Base-by-base conservation (phyloP, 208 protist genomes). In the Trypanosoma platydactyli region DNA sequence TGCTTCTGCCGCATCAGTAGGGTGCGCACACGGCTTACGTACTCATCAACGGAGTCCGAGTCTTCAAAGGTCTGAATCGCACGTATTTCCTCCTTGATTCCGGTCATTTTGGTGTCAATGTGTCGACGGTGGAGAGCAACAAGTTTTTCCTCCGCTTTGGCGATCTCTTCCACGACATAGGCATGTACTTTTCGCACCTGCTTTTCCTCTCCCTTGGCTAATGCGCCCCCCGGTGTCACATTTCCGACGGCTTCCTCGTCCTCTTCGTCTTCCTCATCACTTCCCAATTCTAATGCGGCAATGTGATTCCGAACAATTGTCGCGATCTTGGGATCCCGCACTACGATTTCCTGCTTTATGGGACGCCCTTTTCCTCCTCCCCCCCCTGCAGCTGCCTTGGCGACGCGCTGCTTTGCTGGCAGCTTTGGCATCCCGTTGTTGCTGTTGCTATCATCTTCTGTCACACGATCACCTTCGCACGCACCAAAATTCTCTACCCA, bases 91-190 rank as follows among this genome's bases (percentile, higher is more conserved):
- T 97, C 83, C 66, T 97, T 96, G 51, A 98, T 93, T 2, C 96
- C 80, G 5, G 90, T 93, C 91, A 97, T 98, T 61, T 97, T 94
- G 54, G 83, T 83, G 69, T 98, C 89, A 57, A 98, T 95, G 68
- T 98, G 92, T 27, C 94, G 77, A 40, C 94, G 83, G 61, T 98
- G 94, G 59, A 93, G 73, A 18, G 80, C 79, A n/a, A 98, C 81
- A 27, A 98, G 73, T 71, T 97, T 94, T 30, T 97, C 94, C 76
- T 98, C 91, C n/a, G 94, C 91, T 61, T 94, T 92, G 29, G 91
- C 79, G 53, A 98, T 98, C 59, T 91, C 88, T 62, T 92, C 86
- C 52, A 98, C 84, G 25, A 98, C 87, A 80, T 94, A 84, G 33
- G 86, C 90, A 76, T 95, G 90, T 52, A 95, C 90, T 60, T 82